Conservation (phyloP, 2,329 filamentous ascomycete genomes). For the Aspergillus persii region DNA sequence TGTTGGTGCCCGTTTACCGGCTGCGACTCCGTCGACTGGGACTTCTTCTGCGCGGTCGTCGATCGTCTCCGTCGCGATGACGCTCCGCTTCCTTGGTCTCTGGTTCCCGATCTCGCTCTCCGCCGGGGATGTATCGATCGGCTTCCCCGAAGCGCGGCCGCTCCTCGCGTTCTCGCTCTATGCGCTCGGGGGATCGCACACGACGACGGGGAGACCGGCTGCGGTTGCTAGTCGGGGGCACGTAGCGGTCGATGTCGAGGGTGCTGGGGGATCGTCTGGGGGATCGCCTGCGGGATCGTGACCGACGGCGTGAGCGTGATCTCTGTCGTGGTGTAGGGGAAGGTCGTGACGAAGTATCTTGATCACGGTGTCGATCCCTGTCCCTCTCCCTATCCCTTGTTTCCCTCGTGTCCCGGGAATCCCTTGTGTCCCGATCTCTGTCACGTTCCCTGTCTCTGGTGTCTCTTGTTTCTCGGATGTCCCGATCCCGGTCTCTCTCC, state of each 20-base stretch:
- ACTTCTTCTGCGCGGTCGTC: slow-evolving; percentile 19
- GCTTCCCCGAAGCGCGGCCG: slow-evolving; percentile 37
- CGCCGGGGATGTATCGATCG: slow-evolving; percentile 47
- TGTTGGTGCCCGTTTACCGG: slow-evolving; percentile 9
- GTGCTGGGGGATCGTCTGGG: slow-evolving; percentile 31
- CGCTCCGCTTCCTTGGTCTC: slow-evolving; percentile 13
- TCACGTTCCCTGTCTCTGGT: slow-evolving; percentile 8
- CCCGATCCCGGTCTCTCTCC: slow-evolving; percentile 15
- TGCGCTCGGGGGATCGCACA: slow-evolving; percentile 35
- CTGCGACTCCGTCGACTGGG: slow-evolving; percentile 24
- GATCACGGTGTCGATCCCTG: background rate
- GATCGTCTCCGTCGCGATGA: slow-evolving; percentile 23
- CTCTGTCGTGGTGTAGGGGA: slow-evolving; percentile 22
- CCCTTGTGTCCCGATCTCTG: slow-evolving; percentile 1
- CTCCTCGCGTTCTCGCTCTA: slow-evolving; percentile 30
- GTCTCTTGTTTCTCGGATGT: background rate
- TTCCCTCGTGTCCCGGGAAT: background rate
- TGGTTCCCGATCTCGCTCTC: slow-evolving; percentile 24
- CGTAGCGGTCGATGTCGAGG: slow-evolving; percentile 45
- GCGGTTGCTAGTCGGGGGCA: slow-evolving; percentile 40
- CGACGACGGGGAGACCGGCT: slow-evolving; percentile 43
- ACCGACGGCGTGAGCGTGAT: slow-evolving; percentile 34
- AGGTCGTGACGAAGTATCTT: slow-evolving; percentile 17
- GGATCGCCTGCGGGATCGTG: slow-evolving; percentile 27
- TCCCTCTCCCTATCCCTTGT: slow-evolving; percentile 8